Conservation (phyloP, 164 flowering plant species). For the Paratinospora sagittata region DNA sequence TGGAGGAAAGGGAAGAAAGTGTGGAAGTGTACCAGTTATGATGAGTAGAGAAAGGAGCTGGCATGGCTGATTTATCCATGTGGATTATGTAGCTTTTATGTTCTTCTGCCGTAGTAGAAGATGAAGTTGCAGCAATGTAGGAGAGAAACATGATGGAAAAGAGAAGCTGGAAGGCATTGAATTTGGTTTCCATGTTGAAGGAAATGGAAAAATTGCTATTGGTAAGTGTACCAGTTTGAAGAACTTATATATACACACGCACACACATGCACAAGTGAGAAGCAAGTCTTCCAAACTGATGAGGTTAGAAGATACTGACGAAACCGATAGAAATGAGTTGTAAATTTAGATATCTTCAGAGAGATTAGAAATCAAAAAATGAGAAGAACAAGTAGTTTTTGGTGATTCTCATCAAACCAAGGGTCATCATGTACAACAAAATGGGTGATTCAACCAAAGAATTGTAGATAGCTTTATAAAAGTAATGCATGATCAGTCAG, state of each 20-base stretch:
- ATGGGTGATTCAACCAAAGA: background rate
- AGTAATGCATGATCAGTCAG: background rate
- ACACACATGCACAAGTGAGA: background rate
- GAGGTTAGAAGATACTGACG: background rate
- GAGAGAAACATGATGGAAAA: conserved; percentile 5
- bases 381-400: background rate
- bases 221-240: background rate
- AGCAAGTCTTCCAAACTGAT: background rate
- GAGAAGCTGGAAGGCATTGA: background rate
- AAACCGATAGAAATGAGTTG: background rate
- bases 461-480: background rate
- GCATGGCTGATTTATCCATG: too few species aligned
- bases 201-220: background rate
- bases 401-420: background rate
- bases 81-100: too few species aligned
- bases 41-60: too few species aligned
- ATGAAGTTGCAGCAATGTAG: conserved; percentile 2
- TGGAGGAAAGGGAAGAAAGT: conserved; percentile 5
- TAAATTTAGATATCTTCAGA: background rate
- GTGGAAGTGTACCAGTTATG: conserved; percentile 14
- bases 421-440: background rate
- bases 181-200: conserved; percentile 3
- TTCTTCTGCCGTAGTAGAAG: background rate
- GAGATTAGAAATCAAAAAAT: background rate
- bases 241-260: too few species aligned